Evolutionary conservation across 441 rosid species (phyloP).

Genomic region (Raphanus hybrid): DNA sequence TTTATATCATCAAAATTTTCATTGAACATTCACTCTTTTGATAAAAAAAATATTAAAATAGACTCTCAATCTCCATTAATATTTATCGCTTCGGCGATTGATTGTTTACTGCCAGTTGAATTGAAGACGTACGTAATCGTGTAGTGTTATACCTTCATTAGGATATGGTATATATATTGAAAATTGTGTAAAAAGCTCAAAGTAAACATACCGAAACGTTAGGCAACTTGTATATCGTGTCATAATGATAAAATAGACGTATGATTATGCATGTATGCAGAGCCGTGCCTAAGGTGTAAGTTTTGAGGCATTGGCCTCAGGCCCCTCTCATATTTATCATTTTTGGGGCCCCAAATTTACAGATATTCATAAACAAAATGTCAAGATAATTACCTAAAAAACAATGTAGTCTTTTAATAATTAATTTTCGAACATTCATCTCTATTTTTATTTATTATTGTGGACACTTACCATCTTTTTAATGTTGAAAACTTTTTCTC

Average conservation of each 20-base stretch:
- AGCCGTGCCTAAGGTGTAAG: no score
- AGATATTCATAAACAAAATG: no score
- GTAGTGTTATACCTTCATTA: neutral
- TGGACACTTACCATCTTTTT: no score
- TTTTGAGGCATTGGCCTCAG: no score
- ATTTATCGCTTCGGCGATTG: neutral
- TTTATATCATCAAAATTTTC: constrained; percentile 20
- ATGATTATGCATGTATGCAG: constrained; percentile 13
- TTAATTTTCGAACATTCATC: no score
- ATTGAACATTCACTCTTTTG: neutral
- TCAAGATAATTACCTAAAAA: no score
- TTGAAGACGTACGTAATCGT: neutral
- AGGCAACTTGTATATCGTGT: constrained; percentile 16
- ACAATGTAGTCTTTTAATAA: no score
- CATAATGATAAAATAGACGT: constrained; percentile 8
- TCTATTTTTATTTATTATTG: no score
- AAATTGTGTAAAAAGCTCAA: constrained; percentile 1
- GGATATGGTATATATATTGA: neutral
- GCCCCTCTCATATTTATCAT: no score
- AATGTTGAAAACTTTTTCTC: no score
- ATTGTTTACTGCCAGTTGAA: neutral
- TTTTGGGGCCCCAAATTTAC: no score
- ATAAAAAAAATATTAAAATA: neutral
- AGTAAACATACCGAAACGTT: neutral
- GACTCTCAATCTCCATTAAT: neutral